A percentile compares a stretch with the other conserved stretches of the same genome.
phyloP scores from a whole-genome alignment of 2,329 filamentous ascomycete genomes.

The Aspergillus latus region DNA sequence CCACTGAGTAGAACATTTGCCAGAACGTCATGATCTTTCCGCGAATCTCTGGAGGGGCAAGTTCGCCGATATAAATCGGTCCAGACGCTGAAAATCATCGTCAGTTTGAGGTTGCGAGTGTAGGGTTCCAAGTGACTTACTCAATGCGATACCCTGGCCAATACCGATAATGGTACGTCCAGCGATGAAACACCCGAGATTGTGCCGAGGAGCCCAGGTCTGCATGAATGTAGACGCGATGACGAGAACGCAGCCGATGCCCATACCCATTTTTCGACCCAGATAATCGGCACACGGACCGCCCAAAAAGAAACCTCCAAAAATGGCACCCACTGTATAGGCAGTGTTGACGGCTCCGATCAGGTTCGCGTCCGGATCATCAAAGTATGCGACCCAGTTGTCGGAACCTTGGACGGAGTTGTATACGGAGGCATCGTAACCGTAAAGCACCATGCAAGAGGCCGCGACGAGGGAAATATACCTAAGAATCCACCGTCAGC shows the following conservation, averaged over 20 bases:
- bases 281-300: conserved; percentile 63
- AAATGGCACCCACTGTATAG: conserved; percentile 69
- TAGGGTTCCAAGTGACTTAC: conserved; percentile 30
- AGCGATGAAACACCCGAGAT: conserved; percentile 66
- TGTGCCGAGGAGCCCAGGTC: conserved; percentile 60
- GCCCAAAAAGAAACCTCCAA: conserved; percentile 68
- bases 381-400: conserved; percentile 66
- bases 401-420: conserved; percentile 68
- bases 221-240: conserved; percentile 70
- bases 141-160: conserved; percentile 67
- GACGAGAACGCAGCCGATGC: conserved; percentile 61
- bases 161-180: conserved; percentile 69
- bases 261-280: conserved; percentile 67
- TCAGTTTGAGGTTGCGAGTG: not conserved
- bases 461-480: conserved; percentile 69
- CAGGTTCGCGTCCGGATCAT: conserved; percentile 44
- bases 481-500: conserved; percentile 34
- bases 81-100: conserved; percentile 53
- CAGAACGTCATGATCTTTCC: conserved; percentile 69
- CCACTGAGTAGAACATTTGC: conserved; percentile 68
- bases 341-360: conserved; percentile 65
- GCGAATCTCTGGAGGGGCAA: conserved; percentile 63
- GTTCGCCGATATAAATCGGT: conserved; percentile 69
- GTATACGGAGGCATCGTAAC: conserved; percentile 72
- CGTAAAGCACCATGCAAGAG: conserved; percentile 73